Evolutionary conservation across 2,329 filamentous ascomycete species (phyloP), one percentile per base, ranked within the genome.

Genomic region (Dactylellina drechsleri): DNA sequence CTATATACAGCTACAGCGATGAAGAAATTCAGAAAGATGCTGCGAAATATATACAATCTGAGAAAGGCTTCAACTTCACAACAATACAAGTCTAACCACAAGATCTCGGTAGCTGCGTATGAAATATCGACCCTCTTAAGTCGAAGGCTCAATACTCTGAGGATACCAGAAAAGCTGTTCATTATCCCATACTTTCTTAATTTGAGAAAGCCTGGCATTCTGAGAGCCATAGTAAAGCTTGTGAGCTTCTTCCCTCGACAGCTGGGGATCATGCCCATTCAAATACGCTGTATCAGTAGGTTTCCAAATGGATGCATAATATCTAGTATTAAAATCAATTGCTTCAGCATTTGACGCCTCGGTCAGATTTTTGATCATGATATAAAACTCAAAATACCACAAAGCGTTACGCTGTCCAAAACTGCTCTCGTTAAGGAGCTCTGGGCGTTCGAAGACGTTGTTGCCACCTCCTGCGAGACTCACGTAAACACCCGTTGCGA

Each of bases 341-440:
- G 56, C 8, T 10, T 59, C 41, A 13, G 36, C 50, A 23, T 59
- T 67, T 20, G 64, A 49, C 28, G 36, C 2, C 28, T 58, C 56
- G 3, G 40, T 67, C 41, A 67, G 36, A 18, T 58, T 67, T 18
- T 23, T 41, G 43, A 67, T 67, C 23, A 45, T 20, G 20, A 15
- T 7, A 40, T 74, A 76, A 15, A 77, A 45, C 41, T 77, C 76
- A 15, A 71, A 76, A n/a, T 65, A 61, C 52, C 74, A 77, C 36
- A 72, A n/a, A 41, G 47, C 41, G 28, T 68, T 64, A 40, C 78
- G 76, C 50, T 72, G 54, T 6, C 64, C 68, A 40, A 78, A 79
- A 26, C 62, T 64, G 15, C 65, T 70, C 64, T 67, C 13, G 43
- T 72, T 41, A 67, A 76, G 26, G 45, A 40, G 28, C 53, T 62